Conservation (phyloP, 306 rosid genomes). For the Fagus sylvatica region DNA sequence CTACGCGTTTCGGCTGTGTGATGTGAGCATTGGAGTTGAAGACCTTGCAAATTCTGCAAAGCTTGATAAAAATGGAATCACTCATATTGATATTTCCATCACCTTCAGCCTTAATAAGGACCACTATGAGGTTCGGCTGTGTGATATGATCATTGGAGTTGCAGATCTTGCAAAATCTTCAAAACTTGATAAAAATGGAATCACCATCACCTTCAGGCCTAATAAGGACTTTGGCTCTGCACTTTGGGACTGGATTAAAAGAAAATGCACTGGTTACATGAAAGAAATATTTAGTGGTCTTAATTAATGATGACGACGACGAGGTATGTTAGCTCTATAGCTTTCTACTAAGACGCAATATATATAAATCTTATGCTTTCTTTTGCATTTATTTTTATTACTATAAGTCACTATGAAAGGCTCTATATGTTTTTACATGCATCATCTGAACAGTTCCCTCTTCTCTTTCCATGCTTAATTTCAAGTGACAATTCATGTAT, state of each 20-base stretch:
- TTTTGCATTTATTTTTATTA: neutral
- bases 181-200: no score
- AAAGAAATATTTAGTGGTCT: slow-evolving; percentile 70
- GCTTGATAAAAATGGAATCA: slow-evolving; percentile 57
- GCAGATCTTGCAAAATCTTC: no score
- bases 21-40: slow-evolving; percentile 70
- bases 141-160: no score
- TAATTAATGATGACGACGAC: slow-evolving; percentile 51
- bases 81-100: slow-evolving; percentile 66
- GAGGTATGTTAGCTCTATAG: slow-evolving; percentile 52
- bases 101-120: no score
- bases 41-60: slow-evolving; percentile 68
- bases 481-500: neutral
- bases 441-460: neutral
- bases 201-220: slow-evolving; percentile 86
- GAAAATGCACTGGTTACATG: slow-evolving; percentile 84
- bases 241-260: slow-evolving; percentile 94
- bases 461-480: neutral
- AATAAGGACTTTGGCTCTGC: slow-evolving; percentile 93
- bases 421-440: neutral
- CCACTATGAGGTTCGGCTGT: no score
- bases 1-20: slow-evolving; percentile 84
- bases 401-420: neutral
- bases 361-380: neutral
- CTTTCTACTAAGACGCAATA: neutral